Conservation (phyloP, 306 rosid genomes). For the Neltuma alba region DNA sequence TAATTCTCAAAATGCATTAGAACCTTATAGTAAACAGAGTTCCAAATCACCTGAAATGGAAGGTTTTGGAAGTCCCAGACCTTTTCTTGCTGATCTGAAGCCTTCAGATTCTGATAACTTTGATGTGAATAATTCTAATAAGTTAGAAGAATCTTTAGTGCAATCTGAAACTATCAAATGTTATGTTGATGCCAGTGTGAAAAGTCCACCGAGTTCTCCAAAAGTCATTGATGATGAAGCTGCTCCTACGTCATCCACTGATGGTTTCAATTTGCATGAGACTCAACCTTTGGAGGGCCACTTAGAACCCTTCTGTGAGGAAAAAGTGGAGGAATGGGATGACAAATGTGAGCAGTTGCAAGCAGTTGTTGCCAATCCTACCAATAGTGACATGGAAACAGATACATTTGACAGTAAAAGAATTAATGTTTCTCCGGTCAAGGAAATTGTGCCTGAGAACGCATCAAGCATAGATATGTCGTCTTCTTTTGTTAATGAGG, state of each 20-base stretch:
- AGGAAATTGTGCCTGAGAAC: constrained; percentile 5
- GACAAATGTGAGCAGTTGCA: constrained; percentile 14
- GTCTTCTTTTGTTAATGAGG: constrained; percentile 3
- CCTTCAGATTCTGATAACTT: constrained; percentile 17
- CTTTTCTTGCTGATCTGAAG: constrained; percentile 30
- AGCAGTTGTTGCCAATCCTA: constrained; percentile 11
- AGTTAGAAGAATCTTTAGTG: neutral
- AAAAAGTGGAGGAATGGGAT: constrained; percentile 15
- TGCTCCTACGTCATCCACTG: neutral
- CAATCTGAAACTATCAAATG: neutral
- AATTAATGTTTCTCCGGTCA: neutral
- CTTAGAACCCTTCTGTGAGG: constrained; percentile 27
- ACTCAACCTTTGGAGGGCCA: constrained; percentile 32
- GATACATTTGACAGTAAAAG: constrained; percentile 17
- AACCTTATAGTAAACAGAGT: constrained; percentile 14
- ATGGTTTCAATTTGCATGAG: constrained; percentile 1
- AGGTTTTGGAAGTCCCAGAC: neutral
- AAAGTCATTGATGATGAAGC: neutral
- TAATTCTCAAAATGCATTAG: constrained; percentile 24
- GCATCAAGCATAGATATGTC: constrained; percentile 12
- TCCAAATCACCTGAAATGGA: constrained; percentile 33
- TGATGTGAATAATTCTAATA: constrained; percentile 2
- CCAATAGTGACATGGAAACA: constrained; percentile 15
- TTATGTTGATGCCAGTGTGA: neutral
- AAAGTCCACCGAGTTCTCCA: neutral